Percentiles rank a stretch among this genome's conserved stretches.
Evolutionary conservation across 176 grass and related monocot genomes (phyloP).

Genomic region (Carex cristatella): DNA sequence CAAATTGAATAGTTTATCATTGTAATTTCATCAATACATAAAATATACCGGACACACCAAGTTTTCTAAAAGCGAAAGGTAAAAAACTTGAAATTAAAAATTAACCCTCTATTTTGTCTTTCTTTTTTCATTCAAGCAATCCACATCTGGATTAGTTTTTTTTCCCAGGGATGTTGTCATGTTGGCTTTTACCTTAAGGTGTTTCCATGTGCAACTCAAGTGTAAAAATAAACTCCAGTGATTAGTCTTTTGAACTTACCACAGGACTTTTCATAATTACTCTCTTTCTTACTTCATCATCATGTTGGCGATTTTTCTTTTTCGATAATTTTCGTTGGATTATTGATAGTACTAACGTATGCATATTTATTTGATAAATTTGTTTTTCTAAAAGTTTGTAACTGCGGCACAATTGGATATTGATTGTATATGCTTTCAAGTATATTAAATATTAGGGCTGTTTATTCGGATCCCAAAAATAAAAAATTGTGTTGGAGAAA

Average conservation of each 20-base stretch:
- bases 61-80: neutral
- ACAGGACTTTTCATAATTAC: neutral
- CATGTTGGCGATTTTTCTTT: neutral
- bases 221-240: neutral
- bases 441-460: neutral
- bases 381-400: neutral
- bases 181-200: neutral
- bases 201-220: neutral
- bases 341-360: neutral
- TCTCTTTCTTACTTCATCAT: neutral
- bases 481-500: too few species aligned
- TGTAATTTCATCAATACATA: neutral
- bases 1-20: neutral
- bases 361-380: neutral
- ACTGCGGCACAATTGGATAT: neutral
- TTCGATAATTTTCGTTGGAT: neutral
- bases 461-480: too few species aligned
- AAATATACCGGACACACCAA: neutral
- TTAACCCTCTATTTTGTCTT: neutral
- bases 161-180: neutral
- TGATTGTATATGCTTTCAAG: neutral
- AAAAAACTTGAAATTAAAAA: neutral
- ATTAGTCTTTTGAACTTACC: too few species aligned
- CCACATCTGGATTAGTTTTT: neutral
- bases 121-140: neutral